These are phyloP conservation scores for Grosmannia clavigera DNA, from an alignment of 2,329 filamentous ascomycete genomes.

Conservation along the genomic window DNA sequence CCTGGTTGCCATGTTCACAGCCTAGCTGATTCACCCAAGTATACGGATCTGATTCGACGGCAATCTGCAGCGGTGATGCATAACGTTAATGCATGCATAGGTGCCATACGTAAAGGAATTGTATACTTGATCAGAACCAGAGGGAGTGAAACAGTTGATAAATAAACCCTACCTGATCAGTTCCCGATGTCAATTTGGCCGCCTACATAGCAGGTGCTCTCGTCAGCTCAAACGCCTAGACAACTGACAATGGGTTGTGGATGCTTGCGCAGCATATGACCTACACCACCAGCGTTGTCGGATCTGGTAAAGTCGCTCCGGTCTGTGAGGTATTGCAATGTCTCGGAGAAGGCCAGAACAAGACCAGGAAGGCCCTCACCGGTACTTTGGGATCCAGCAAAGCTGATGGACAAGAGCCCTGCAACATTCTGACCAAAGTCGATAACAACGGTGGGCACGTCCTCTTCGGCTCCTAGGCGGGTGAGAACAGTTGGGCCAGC, in stretches of 20 bases:
- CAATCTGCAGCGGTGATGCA: constrained; percentile 21
- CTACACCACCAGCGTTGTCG: constrained; percentile 17
- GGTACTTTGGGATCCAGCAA: constrained; percentile 21
- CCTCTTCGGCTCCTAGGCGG: constrained; percentile 10
- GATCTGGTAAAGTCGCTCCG: constrained; percentile 37
- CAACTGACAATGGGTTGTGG: background rate
- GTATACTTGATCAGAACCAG: background rate
- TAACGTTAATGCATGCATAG: background rate
- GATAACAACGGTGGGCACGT: constrained; percentile 27
- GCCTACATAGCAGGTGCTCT: constrained; percentile 6
- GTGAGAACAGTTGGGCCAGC: constrained; percentile 20
- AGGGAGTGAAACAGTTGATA: background rate
- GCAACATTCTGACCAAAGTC: constrained; percentile 37
- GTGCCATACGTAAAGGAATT: background rate
- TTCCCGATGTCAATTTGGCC: constrained; percentile 27
- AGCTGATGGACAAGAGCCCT: constrained; percentile 29
- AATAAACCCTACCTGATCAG: constrained; percentile 28
- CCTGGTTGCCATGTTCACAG: constrained; percentile 27
- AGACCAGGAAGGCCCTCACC: constrained; percentile 23
- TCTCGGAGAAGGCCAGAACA: constrained; percentile 36
- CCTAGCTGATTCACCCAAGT: constrained; percentile 33
- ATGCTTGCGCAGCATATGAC: background rate
- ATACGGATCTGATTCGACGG: constrained; percentile 27
- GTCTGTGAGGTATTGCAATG: constrained; percentile 28
- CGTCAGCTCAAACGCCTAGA: background rate